A percentile compares a stretch with the other conserved stretches of the same genome.
Conservation (phyloP, 495 filamentous ascomycete species). For the Aspergillus indologenus region DNA sequence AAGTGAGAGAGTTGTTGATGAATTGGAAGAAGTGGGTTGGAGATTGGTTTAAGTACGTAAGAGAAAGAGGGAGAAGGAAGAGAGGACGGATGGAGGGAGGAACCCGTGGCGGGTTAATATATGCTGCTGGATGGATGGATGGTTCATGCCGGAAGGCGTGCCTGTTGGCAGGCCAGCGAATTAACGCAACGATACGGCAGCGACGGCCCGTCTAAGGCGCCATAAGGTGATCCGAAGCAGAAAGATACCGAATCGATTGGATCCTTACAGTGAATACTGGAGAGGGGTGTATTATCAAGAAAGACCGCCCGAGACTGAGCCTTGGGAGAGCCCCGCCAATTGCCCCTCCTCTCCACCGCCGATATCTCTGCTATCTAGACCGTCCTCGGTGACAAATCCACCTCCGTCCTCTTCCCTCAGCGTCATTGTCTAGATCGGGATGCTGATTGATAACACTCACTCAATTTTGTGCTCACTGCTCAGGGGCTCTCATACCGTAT, state of each 20-base stretch:
- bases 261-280: slow-evolving; percentile 19
- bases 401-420: not conserved
- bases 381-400: slow-evolving; percentile 14
- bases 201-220: slow-evolving; percentile 16
- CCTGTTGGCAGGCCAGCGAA: slow-evolving; percentile 14
- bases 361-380: slow-evolving; percentile 12
- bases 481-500: not conserved
- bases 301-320: slow-evolving; percentile 39
- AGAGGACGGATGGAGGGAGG: slow-evolving; percentile 8
- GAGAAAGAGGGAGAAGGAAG: slow-evolving; percentile 12
- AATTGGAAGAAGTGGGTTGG: slow-evolving; percentile 11
- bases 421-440: not conserved
- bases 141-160: slow-evolving; percentile 18
- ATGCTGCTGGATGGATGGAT: slow-evolving; percentile 3
- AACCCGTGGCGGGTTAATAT: slow-evolving; percentile 22
- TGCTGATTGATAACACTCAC: not conserved
- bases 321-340: slow-evolving; percentile 17
- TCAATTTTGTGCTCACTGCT: not conserved
- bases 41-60: slow-evolving; percentile 10
- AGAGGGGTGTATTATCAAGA: slow-evolving; percentile 31
- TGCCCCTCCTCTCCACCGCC: slow-evolving; percentile 18
- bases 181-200: slow-evolving; percentile 9
- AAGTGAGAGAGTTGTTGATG: slow-evolving; percentile 9
- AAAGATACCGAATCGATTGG: slow-evolving; percentile 46
- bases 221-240: slow-evolving; percentile 42